Conservation (phyloP, 1,284 basidiomycete genomes). For the Trametes versicolor region DNA sequence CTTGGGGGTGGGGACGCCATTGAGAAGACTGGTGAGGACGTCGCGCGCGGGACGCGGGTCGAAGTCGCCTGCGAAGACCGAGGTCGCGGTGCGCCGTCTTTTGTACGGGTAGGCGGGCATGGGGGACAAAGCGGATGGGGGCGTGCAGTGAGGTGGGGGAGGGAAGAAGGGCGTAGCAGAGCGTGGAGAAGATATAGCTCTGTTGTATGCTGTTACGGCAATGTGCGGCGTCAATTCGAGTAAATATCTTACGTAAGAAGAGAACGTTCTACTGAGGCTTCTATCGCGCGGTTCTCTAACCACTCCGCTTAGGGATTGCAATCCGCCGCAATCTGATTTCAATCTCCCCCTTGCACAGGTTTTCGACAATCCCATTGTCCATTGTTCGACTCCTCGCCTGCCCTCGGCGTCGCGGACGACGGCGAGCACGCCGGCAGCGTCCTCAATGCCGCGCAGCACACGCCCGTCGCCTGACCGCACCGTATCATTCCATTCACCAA, state of each 20-base stretch:
- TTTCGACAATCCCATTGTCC: conserved; percentile 24
- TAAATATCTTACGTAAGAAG: conserved; percentile 39
- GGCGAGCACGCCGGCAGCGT: conserved; percentile 1
- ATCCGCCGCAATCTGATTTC: conserved; percentile 21
- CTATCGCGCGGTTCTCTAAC: conserved; percentile 31
- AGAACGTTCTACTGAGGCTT: conserved; percentile 37
- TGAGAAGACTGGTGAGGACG: conserved; percentile 79
- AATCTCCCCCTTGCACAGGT: conserved; percentile 22
- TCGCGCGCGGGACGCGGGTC: conserved; percentile 73
- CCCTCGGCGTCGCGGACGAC: neutral
- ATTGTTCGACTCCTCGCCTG: conserved; percentile 10
- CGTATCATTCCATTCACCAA: conserved; percentile 32
- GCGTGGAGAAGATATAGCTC: conserved; percentile 42
- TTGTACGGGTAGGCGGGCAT: conserved; percentile 38
- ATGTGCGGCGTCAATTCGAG: conserved; percentile 41
- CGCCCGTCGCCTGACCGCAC: conserved; percentile 20
- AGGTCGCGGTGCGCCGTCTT: conserved; percentile 72
- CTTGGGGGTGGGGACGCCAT: conserved; percentile 74
- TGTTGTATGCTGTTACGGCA: conserved; percentile 44
- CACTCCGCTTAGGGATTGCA: conserved; percentile 34
- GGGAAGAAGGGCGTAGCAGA: conserved; percentile 36
- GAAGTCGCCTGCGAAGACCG: conserved; percentile 77
- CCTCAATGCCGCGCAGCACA: neutral
- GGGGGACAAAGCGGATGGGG: conserved; percentile 28
- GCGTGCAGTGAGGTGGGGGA: conserved; percentile 30